phyloP scores from a whole-genome alignment of 1,284 basidiomycete species.

The Trichosporon asahii region DNA sequence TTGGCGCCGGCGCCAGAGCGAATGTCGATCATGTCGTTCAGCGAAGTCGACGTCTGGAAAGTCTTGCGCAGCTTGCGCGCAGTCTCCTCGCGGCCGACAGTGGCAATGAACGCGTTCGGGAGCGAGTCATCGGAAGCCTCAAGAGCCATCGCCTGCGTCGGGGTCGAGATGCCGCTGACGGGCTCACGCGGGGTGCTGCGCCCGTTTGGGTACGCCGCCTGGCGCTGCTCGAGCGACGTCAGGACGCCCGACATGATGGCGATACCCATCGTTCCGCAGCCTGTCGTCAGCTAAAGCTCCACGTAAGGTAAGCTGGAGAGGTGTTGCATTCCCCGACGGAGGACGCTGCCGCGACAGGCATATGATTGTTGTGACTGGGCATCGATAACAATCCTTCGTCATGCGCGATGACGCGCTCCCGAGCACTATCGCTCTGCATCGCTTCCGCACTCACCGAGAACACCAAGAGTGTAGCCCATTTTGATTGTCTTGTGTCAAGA shows the following conservation, averaged over 20 bases:
- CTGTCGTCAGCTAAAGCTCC: slow-evolving; percentile 54
- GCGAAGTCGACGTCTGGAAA: slow-evolving; percentile 59
- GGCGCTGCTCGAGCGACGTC: slow-evolving; percentile 43
- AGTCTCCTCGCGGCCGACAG: slow-evolving; percentile 76
- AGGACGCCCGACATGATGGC: slow-evolving; percentile 76
- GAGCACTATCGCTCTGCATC: not conserved
- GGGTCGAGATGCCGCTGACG: slow-evolving; percentile 77
- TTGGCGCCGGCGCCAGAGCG: slow-evolving; percentile 62
- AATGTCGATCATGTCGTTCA: slow-evolving; percentile 67
- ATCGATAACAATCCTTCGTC: not conserved
- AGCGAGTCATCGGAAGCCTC: slow-evolving; percentile 62
- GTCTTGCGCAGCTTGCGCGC: slow-evolving; percentile 65
- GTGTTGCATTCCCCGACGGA: not conserved
- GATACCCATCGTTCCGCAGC: slow-evolving; percentile 98
- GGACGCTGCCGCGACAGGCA: no score
- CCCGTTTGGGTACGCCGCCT: slow-evolving; percentile 26
- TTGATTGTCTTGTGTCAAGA: slow-evolving; percentile 16
- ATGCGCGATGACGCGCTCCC: no score
- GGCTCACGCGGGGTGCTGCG: slow-evolving; percentile 56
- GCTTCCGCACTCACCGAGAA: slow-evolving; percentile 47
- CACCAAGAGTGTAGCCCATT: slow-evolving; percentile 56
- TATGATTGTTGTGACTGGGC: not conserved
- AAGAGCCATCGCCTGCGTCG: slow-evolving; percentile 53
- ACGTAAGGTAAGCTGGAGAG: not conserved
- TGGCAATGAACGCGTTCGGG: slow-evolving; percentile 82